Percentiles rank a stretch among this genome's conserved stretches.
Evolutionary conservation across 202 grass and related monocot species (phyloP).

Genomic region (Zizania palustris): DNA sequence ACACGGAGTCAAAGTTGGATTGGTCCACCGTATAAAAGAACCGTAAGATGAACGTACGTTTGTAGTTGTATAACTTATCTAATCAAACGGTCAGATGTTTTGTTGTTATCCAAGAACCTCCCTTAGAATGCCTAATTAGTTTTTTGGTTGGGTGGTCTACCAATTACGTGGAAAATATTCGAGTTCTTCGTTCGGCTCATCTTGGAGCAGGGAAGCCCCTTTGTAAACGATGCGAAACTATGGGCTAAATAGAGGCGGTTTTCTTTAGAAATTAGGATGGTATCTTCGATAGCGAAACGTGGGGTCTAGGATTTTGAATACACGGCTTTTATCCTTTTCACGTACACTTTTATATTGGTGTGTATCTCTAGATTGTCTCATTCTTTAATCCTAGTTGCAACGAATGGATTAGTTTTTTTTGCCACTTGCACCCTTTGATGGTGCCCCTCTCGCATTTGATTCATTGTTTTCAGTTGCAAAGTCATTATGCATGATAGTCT

Average conservation of each 20-base stretch:
- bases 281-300: slow-evolving; percentile 9
- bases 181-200: too few species aligned
- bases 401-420: background rate
- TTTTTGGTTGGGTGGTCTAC: too few species aligned
- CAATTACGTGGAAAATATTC: too few species aligned
- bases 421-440: slow-evolving; percentile 33
- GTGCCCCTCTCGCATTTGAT: slow-evolving; percentile 14
- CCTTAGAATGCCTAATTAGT: too few species aligned
- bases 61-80: too few species aligned
- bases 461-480: background rate
- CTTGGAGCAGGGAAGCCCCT: too few species aligned
- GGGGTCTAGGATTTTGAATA: slow-evolving; percentile 8
- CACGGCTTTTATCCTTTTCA: background rate
- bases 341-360: slow-evolving; percentile 37
- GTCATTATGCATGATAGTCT: background rate
- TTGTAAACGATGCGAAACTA: background rate
- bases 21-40: too few species aligned
- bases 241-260: background rate
- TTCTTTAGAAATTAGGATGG: background rate
- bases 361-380: background rate
- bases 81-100: too few species aligned
- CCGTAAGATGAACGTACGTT: too few species aligned
- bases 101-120: too few species aligned
- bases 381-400: slow-evolving; percentile 39
- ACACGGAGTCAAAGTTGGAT: too few species aligned